Evolutionary conservation across 352 stramenopile genomes (phyloP).

Genomic region (Phytopythium boreale): DNA sequence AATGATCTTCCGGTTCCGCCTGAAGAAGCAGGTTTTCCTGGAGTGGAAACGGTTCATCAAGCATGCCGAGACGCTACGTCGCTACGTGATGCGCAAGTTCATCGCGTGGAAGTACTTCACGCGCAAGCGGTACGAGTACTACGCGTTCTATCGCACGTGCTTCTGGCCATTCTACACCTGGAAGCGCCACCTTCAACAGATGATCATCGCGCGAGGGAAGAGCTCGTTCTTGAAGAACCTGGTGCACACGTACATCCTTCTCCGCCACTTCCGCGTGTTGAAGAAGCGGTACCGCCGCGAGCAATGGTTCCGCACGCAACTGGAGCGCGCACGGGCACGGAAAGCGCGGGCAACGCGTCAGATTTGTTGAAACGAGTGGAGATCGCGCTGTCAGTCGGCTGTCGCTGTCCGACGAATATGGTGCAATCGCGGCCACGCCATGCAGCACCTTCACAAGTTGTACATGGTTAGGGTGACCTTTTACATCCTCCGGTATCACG

Average conservation of each 20-base stretch:
- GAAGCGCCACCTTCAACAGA: slow-evolving; percentile 69
- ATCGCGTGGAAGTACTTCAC: slow-evolving; percentile 60
- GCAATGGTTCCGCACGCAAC: slow-evolving; percentile 29
- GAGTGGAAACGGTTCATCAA: slow-evolving; percentile 50
- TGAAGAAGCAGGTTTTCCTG: slow-evolving; percentile 50
- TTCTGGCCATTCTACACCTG: slow-evolving; percentile 85
- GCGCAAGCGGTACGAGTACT: slow-evolving; percentile 40
- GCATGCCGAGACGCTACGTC: slow-evolving; percentile 29
- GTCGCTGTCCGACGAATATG: slow-evolving; percentile 37
- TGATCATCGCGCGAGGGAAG: slow-evolving; percentile 64
- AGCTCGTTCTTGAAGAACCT: slow-evolving; percentile 49
- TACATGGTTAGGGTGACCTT: slow-evolving; percentile 61
- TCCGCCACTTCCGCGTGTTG: slow-evolving; percentile 53
- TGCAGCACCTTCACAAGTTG: slow-evolving; percentile 54
- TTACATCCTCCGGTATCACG: slow-evolving; percentile 53
- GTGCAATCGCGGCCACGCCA: slow-evolving; percentile 40
- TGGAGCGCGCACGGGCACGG: slow-evolving; percentile 23
- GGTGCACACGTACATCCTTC: slow-evolving; percentile 51
- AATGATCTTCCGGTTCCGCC: slow-evolving; percentile 53
- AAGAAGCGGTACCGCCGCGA: slow-evolving; percentile 26
- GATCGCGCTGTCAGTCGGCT: slow-evolving; percentile 11
- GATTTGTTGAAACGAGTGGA: slow-evolving; percentile 39
- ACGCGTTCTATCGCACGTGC: slow-evolving; percentile 51
- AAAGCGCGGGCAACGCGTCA: slow-evolving; percentile 12
- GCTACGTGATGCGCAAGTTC: slow-evolving; percentile 54